Percentiles rank a stretch among this genome's conserved stretches.
Evolutionary conservation across 225 moss, liverwort and hornwort species (phyloP).

Genomic region (Pseudisothecium myosuroides): DNA sequence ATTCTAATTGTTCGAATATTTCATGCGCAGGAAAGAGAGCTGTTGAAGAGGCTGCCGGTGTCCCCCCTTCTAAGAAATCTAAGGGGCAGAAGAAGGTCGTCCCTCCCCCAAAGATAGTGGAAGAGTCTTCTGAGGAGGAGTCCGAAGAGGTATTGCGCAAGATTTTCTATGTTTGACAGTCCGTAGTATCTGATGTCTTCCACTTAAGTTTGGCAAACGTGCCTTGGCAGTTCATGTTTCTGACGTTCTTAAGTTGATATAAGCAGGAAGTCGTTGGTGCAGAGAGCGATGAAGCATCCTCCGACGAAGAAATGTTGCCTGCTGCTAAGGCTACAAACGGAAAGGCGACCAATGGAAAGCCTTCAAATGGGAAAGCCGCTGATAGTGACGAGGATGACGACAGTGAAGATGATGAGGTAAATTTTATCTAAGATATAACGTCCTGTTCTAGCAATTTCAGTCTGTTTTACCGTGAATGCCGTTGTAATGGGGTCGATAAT

Average conservation of each 20-base stretch:
- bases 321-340: background rate
- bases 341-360: background rate
- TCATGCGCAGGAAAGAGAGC: slow-evolving; percentile 15
- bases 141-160: slow-evolving; percentile 1
- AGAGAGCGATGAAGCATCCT: slow-evolving; percentile 7
- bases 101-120: slow-evolving; percentile 21
- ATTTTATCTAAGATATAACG: background rate
- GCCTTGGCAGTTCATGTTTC: background rate
- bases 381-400: slow-evolving; percentile 10
- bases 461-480: background rate
- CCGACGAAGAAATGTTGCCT: slow-evolving; percentile 11
- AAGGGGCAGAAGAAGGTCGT: slow-evolving; percentile 23
- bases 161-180: background rate
- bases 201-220: background rate
- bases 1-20: background rate
- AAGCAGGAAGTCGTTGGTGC: background rate
- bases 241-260: background rate
- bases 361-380: background rate
- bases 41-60: slow-evolving; percentile 20
- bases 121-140: slow-evolving; percentile 8
- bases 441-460: background rate
- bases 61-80: slow-evolving; percentile 14
- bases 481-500: background rate
- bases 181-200: background rate
- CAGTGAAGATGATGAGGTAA: slow-evolving; percentile 15